Conservation (phyloP, 2,329 filamentous ascomycete species). For the Bipolaris sorokiniana region DNA sequence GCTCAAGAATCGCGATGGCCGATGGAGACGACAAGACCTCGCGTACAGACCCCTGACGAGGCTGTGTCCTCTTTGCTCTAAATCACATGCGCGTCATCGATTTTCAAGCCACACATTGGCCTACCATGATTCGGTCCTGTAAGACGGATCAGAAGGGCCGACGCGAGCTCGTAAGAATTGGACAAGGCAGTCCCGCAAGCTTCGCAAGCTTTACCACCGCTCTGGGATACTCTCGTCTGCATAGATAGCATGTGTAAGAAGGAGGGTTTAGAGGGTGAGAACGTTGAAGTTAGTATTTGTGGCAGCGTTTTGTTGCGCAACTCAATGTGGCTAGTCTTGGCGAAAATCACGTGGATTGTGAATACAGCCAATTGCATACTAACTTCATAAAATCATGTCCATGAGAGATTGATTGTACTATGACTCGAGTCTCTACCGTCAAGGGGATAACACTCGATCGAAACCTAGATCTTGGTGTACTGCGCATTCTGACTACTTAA, state of each 20-base stretch:
- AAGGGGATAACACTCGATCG: too few relatives aligned
- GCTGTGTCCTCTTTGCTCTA: slow-evolving; percentile 4
- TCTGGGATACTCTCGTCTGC: background rate
- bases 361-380: too few relatives aligned
- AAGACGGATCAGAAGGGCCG: slow-evolving; percentile 7
- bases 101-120: background rate
- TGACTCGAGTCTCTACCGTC: too few relatives aligned
- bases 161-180: background rate
- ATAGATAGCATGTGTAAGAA: background rate
- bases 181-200: background rate
- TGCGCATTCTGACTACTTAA: background rate
- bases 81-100: slow-evolving; percentile 15
- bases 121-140: background rate
- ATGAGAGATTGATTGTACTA: too few relatives aligned
- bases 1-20: slow-evolving; percentile 10
- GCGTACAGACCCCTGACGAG: slow-evolving; percentile 6
- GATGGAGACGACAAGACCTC: slow-evolving; percentile 11
- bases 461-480: background rate
- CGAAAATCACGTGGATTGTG: too few relatives aligned
- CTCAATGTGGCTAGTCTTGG: background rate
- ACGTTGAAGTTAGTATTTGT: background rate
- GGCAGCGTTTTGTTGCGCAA: background rate
- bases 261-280: background rate
- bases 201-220: background rate
- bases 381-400: too few relatives aligned